phyloP scores from a whole-genome alignment of 345 rosid genomes.

The Moricandia moricandioides region DNA sequence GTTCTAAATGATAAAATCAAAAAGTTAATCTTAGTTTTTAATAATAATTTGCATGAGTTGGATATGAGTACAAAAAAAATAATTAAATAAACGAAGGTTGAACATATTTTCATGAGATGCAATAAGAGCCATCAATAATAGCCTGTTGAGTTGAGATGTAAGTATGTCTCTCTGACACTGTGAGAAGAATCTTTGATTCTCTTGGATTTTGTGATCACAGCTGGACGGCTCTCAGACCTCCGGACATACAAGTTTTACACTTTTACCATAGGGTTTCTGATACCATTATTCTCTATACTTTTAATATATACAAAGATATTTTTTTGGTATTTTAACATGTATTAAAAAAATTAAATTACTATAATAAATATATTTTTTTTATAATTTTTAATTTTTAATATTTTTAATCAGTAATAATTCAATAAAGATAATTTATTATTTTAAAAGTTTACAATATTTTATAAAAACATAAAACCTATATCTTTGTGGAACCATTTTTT shows the following conservation, averaged over 20 bases:
- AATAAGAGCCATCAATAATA: conserved; percentile 7
- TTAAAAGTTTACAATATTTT: no score
- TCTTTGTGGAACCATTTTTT: no score
- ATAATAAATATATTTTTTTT: no score
- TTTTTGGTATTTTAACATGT: no score
- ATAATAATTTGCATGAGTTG: background rate
- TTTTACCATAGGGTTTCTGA: conserved; percentile 21
- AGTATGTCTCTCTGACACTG: conserved; percentile 4
- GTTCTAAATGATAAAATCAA: background rate
- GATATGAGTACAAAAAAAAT: background rate
- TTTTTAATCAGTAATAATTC: no score
- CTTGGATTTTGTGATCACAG: background rate
- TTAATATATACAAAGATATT: no score
- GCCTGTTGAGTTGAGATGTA: background rate
- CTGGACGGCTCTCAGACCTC: conserved; percentile 14
- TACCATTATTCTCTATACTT: conserved; percentile 1
- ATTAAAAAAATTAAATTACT: no score
- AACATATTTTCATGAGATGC: conserved; percentile 15
- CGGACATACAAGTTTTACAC: conserved; percentile 10
- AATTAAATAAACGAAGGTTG: conserved; percentile 11
- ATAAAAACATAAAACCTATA: no score
- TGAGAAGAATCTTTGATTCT: conserved; percentile 20
- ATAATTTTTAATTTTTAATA: background rate
- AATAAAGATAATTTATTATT: no score
- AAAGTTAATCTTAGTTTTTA: background rate